These are phyloP conservation scores for Aspergillus sp. DNA, from an alignment of 2,329 filamentous ascomycete species.

Conservation along the genomic window DNA sequence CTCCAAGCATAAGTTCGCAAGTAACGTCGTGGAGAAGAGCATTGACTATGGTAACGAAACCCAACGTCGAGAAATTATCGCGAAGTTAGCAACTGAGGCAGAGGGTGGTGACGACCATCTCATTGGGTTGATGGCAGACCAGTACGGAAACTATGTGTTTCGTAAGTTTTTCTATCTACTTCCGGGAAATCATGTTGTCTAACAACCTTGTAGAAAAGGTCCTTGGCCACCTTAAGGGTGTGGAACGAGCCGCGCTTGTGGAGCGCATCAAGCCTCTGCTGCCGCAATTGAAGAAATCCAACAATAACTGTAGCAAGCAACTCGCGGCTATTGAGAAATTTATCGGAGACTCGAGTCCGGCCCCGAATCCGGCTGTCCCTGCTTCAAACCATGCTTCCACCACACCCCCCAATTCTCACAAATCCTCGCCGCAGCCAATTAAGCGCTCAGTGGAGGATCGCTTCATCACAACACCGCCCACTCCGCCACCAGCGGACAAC, in stretches of 20 bases:
- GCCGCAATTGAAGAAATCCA: slow-evolving; percentile 59
- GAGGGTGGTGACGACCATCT: slow-evolving; percentile 70
- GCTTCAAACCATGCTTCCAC: slow-evolving; percentile 34
- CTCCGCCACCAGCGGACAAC: slow-evolving; percentile 65
- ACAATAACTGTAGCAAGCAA: slow-evolving; percentile 61
- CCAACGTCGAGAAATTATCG: slow-evolving; percentile 69
- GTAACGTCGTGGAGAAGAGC: slow-evolving; percentile 95
- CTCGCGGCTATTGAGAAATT: slow-evolving; percentile 64
- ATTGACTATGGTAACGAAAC: slow-evolving; percentile 69
- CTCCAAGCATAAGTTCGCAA: slow-evolving; percentile 95
- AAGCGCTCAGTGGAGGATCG: slow-evolving; percentile 45
- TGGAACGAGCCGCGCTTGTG: slow-evolving; percentile 60
- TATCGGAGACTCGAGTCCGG: slow-evolving; percentile 40
- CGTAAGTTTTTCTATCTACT: slow-evolving; percentile 61
- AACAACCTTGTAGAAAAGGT: slow-evolving; percentile 68
- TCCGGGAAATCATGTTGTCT: slow-evolving; percentile 22
- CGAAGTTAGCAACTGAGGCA: slow-evolving; percentile 59
- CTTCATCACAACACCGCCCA: slow-evolving; percentile 60
- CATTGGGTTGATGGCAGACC: slow-evolving; percentile 78
- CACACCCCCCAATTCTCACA: slow-evolving; percentile 42
- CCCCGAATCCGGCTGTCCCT: slow-evolving; percentile 25
- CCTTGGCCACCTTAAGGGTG: slow-evolving; percentile 61
- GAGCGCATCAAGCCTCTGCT: slow-evolving; percentile 66
- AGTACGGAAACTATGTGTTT: slow-evolving; percentile 94
- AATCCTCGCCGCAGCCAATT: slow-evolving; percentile 38